Conservation (phyloP, 371 early-diverging fungal species). For the Saksenaea oblongispora region DNA sequence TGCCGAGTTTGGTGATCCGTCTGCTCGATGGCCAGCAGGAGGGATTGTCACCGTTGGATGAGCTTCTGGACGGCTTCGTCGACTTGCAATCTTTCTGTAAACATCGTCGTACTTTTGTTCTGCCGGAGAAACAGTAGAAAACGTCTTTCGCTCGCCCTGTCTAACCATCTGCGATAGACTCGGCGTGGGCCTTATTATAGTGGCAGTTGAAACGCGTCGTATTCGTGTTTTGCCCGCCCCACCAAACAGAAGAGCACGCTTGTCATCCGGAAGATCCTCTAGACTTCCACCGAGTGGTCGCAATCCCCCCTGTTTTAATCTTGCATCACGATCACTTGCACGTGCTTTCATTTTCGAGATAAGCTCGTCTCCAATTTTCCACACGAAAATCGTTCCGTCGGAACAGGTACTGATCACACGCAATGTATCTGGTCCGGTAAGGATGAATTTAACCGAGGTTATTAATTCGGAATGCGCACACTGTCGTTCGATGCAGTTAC, state of each 20-base stretch:
- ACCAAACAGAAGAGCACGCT: slow-evolving; percentile 5
- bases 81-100: slow-evolving; percentile 33
- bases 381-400: slow-evolving; percentile 80
- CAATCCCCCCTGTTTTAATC: slow-evolving; percentile 14
- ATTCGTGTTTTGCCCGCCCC: slow-evolving; percentile 17
- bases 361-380: slow-evolving; percentile 63
- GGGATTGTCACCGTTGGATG: slow-evolving; percentile 1
- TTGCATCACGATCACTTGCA: slow-evolving; percentile 20
- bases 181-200: slow-evolving; percentile 31
- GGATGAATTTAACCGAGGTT: slow-evolving; percentile 69
- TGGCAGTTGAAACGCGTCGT: slow-evolving; percentile 31
- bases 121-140: slow-evolving; percentile 46
- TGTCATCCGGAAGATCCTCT: slow-evolving; percentile 13
- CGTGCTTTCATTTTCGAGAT: slow-evolving; percentile 54
- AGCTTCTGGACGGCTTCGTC: slow-evolving; percentile 5
- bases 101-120: slow-evolving; percentile 52
- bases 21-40: neutral
- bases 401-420: slow-evolving; percentile 75
- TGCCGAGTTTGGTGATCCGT: slow-evolving; percentile 7
- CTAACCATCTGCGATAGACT: slow-evolving; percentile 51
- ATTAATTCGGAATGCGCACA: slow-evolving; percentile 81
- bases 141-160: slow-evolving; percentile 43
- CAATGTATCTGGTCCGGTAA: slow-evolving; percentile 42
- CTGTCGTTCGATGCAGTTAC: slow-evolving; percentile 63
- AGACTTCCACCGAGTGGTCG: slow-evolving; percentile 7